Percentiles rank a stretch among this genome's conserved stretches.
Evolutionary conservation across 352 stramenopile genomes (phyloP).

Genomic region (Phytophthora cactorum): DNA sequence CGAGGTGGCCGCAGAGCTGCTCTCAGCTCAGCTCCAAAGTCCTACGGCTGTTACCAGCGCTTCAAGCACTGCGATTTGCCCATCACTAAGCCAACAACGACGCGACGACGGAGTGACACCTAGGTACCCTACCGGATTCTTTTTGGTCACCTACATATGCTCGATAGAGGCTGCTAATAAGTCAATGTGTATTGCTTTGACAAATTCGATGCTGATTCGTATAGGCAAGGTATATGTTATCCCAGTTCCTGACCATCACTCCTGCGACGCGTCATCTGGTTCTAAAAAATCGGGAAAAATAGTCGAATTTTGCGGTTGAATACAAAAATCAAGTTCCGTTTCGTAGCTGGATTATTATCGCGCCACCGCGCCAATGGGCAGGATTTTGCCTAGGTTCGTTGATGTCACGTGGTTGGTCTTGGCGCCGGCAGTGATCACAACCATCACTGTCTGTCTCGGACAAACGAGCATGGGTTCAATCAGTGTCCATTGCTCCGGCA

Average conservation of each 20-base stretch:
- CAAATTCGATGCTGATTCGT: background rate
- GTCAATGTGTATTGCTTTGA: background rate
- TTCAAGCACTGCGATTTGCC: slow-evolving; percentile 29
- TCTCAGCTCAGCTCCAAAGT: slow-evolving; percentile 13
- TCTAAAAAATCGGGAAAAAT: slow-evolving; percentile 30
- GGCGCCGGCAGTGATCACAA: slow-evolving; percentile 9
- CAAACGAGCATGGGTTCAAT: slow-evolving; percentile 10
- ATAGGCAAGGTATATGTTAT: background rate
- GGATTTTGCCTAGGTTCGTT: slow-evolving; percentile 22
- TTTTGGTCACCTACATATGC: slow-evolving; percentile 35
- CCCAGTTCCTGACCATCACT: slow-evolving; percentile 1
- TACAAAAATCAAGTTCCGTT: slow-evolving; percentile 9
- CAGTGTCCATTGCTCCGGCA: slow-evolving; percentile 12
- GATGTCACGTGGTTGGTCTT: slow-evolving; percentile 10
- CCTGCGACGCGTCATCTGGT: slow-evolving; percentile 16
- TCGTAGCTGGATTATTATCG: slow-evolving; percentile 27
- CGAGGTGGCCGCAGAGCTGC: background rate
- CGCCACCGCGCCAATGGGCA: background rate
- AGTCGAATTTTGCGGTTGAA: slow-evolving; percentile 18
- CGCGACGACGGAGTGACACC: slow-evolving; percentile 22
- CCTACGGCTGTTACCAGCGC: slow-evolving; percentile 37
- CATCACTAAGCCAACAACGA: slow-evolving; percentile 27
- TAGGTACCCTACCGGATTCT: slow-evolving; percentile 41
- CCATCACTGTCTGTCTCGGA: background rate
- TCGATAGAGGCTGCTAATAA: slow-evolving; percentile 1